Evolutionary conservation across 1,284 basidiomycete genomes (phyloP).

Genomic region (Fomes fomentarius): DNA sequence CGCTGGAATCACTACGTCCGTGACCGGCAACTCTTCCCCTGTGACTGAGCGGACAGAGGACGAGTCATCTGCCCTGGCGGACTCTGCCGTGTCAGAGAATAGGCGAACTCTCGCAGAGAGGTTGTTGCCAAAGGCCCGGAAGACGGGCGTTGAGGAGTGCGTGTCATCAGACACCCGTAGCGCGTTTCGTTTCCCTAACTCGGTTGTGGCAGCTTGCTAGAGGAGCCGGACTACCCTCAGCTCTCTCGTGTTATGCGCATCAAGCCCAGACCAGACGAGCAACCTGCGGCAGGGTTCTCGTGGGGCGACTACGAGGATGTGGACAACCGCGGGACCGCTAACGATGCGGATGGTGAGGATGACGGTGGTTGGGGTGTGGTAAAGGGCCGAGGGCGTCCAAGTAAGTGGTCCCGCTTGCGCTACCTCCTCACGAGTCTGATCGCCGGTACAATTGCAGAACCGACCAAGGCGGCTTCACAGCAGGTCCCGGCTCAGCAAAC

Average conservation of each 20-base stretch:
- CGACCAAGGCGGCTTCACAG: slow-evolving; percentile 22
- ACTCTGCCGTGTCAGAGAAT: slow-evolving; percentile 27
- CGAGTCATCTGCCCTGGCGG: slow-evolving; percentile 31
- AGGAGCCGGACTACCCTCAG: slow-evolving; percentile 56
- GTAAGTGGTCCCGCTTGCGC: slow-evolving; percentile 37
- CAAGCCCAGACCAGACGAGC: slow-evolving; percentile 53
- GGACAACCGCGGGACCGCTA: slow-evolving; percentile 43
- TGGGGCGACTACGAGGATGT: slow-evolving; percentile 80
- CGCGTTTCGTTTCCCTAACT: slow-evolving; percentile 3
- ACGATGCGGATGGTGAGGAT: slow-evolving; percentile 61
- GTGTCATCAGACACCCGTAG: slow-evolving; percentile 29
- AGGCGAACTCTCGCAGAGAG: slow-evolving; percentile 59
- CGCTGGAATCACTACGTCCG: slow-evolving; percentile 51
- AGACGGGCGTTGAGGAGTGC: slow-evolving; percentile 71
- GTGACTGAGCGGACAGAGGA: slow-evolving; percentile 48
- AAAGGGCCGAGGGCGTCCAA: slow-evolving; percentile 51
- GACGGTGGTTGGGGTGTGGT: slow-evolving; percentile 76
- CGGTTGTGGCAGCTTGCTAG: slow-evolving; percentile 54
- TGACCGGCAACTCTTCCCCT: slow-evolving; percentile 57
- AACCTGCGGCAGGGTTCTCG: slow-evolving; percentile 65
- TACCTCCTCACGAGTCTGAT: not conserved
- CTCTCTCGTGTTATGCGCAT: slow-evolving; percentile 67
- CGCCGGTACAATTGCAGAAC: slow-evolving; percentile 17
- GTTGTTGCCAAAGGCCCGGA: slow-evolving; percentile 57
- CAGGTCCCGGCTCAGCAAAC: slow-evolving; percentile 28